phyloP scores from a whole-genome alignment of 768 basidiomycete genomes.

The Lactarius evosmus region DNA sequence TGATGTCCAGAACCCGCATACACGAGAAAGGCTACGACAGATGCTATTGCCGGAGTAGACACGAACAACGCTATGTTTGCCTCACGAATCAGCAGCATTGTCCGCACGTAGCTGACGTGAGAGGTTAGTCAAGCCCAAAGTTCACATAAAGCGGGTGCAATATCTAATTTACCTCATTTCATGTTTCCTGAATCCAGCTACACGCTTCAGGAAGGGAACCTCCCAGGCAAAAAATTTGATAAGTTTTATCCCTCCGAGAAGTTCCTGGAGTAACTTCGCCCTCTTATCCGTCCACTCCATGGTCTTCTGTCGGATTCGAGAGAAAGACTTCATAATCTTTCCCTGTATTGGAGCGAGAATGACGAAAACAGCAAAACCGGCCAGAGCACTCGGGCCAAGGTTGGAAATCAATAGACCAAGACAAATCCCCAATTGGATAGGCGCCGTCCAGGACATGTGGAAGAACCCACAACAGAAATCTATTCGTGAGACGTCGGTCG shows the following conservation, averaged over 20 bases:
- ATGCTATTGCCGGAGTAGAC: constrained; percentile 73
- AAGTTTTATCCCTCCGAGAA: constrained; percentile 84
- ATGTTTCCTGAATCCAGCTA: constrained; percentile 62
- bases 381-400: constrained; percentile 58
- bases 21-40: constrained; percentile 72
- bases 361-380: constrained; percentile 61
- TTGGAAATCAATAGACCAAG: constrained; percentile 70
- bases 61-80: constrained; percentile 66
- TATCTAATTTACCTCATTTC: constrained; percentile 53
- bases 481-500: constrained; percentile 86
- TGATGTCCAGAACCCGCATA: constrained; percentile 71
- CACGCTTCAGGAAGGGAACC: constrained; percentile 68
- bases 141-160: background rate
- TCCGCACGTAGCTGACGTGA: constrained; percentile 53
- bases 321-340: constrained; percentile 67
- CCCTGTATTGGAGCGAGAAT: constrained; percentile 73
- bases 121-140: constrained; percentile 13
- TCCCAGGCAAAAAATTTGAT: constrained; percentile 95
- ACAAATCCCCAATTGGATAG: constrained; percentile 76
- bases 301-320: constrained; percentile 62
- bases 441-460: constrained; percentile 76
- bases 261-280: constrained; percentile 84
- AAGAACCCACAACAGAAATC: constrained; percentile 83
- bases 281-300: constrained; percentile 92
- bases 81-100: constrained; percentile 61